Conservation (phyloP, 805 yeast species). For the Yarrowia phangngaensis region DNA sequence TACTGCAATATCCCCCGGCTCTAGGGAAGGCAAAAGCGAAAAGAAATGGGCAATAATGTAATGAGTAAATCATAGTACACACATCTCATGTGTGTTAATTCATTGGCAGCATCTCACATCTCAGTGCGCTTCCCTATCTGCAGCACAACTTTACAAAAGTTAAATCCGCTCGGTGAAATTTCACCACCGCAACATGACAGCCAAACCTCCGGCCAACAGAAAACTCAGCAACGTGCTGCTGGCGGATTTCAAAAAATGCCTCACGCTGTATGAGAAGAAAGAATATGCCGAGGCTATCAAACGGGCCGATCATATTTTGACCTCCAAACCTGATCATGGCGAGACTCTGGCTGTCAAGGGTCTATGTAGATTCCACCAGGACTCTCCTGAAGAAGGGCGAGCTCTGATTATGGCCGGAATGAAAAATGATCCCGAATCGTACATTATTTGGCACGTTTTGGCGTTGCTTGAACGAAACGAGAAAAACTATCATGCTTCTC, state of each 20-base stretch:
- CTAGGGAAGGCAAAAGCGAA: too few species aligned
- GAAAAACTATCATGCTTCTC: conserved; percentile 69
- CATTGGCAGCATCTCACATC: too few species aligned
- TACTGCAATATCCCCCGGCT: too few species aligned
- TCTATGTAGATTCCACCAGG: conserved; percentile 54
- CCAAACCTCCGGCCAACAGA: conserved; percentile 34
- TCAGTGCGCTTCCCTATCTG: too few species aligned
- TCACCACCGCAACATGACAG: not conserved
- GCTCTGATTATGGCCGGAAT: conserved; percentile 58
- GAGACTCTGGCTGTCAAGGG: conserved; percentile 86
- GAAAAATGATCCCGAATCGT: conserved; percentile 55
- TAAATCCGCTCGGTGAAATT: too few species aligned
- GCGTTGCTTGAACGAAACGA: conserved; percentile 76
- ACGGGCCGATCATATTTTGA: conserved; percentile 66
- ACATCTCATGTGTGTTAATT: too few species aligned
- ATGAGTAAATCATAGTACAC: too few species aligned
- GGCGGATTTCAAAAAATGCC: conserved; percentile 70
- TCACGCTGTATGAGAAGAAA: conserved; percentile 75
- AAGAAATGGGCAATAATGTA: too few species aligned
- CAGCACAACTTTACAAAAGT: too few species aligned
- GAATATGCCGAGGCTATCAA: conserved; percentile 85
- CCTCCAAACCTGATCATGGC: conserved; percentile 70
- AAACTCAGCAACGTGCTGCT: conserved; percentile 58
- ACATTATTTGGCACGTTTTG: conserved; percentile 76
- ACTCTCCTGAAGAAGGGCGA: conserved; percentile 54